These are phyloP conservation scores for Alnus glutinosa DNA, from an alignment of 306 rosid genomes.

Conservation along the genomic window DNA sequence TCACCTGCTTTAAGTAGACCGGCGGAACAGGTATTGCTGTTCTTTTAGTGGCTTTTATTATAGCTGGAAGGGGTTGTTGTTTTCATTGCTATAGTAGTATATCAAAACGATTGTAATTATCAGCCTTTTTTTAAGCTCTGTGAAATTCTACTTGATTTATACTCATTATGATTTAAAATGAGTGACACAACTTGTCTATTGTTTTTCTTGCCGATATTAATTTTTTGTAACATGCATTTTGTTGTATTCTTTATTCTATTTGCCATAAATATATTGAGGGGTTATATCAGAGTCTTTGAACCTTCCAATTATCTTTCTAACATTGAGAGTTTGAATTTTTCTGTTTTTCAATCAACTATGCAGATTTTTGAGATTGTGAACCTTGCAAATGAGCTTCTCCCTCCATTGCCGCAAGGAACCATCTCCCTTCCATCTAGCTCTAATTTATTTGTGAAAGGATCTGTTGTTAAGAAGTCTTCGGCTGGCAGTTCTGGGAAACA, in stretches of 20 bases:
- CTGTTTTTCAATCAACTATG: constrained; percentile 8
- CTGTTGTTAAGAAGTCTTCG: constrained; percentile 62
- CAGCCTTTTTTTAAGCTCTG: background rate
- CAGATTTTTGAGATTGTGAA: constrained; percentile 97
- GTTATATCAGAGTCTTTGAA: background rate
- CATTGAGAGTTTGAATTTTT: background rate
- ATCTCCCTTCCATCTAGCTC: constrained; percentile 73
- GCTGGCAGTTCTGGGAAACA: constrained; percentile 72
- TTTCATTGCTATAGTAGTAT: background rate
- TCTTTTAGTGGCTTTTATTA: background rate
- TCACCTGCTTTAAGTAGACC: constrained; percentile 94
- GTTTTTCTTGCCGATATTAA: background rate
- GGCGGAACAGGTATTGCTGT: constrained; percentile 69
- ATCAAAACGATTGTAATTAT: background rate
- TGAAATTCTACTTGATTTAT: background rate
- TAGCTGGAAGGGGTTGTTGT: background rate
- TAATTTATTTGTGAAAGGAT: constrained; percentile 75
- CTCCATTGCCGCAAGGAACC: constrained; percentile 92
- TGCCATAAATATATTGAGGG: background rate
- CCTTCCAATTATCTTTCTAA: background rate
- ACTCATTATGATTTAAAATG: background rate
- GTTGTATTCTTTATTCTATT: background rate
- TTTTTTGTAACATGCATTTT: background rate
- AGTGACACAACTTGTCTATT: background rate
- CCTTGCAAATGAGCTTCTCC: constrained; percentile 94